Evolutionary conservation across 345 rosid species (phyloP), one percentile per base, ranked within the genome.

Genomic region (Laguncularia racemosa): DNA sequence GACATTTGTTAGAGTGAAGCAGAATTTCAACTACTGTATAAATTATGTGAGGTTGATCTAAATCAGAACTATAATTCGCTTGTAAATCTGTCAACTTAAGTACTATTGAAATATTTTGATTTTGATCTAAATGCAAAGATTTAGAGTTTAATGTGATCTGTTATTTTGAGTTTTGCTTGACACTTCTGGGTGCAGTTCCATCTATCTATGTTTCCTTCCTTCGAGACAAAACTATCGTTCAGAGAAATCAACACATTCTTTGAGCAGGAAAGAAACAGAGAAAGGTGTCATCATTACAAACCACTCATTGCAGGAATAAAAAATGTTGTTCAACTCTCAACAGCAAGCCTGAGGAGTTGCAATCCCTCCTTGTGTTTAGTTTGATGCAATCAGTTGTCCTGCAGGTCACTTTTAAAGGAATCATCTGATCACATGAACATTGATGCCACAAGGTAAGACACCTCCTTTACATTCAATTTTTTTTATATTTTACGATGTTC

Each of bases 371-470:
- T 55, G 13, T 12, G 21, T 55, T 21, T 38, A 21, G n/a, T 55
- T 40, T 46, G 12, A 55, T 44, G 17, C 47, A 55, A 33, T 23
- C 56, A n/a, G n/a, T 53, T 38, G 44, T 23, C 58, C 59, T 53
- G 52, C 78, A 92, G 98, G 89, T 92, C 64, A 84, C 95, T 55
- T 92, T 92, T 65, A 92, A 89, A 77, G 98, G 98, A n/a, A 67
- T 89, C 98, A 57, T 92, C 84, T 78, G 91, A 86, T 71, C 98
- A 92, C 80, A 83, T 92, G 97, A 89, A 77, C 67, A 81, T 92
- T 49, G 98, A 92, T 72, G 86, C 97, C 49, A 86, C 97, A 23
- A 92, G 98, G 98, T 92, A n/a, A n/a, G n/a, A 81, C 8, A 33
- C 40, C 40, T 33, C 50, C 58, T 56, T 62, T 20, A 21, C 46